A percentile compares a stretch with the other conserved stretches of the same genome.
These are phyloP conservation scores for Pythium periplocum DNA, from an alignment of 352 stramenopile genomes.

Conservation along the genomic window DNA sequence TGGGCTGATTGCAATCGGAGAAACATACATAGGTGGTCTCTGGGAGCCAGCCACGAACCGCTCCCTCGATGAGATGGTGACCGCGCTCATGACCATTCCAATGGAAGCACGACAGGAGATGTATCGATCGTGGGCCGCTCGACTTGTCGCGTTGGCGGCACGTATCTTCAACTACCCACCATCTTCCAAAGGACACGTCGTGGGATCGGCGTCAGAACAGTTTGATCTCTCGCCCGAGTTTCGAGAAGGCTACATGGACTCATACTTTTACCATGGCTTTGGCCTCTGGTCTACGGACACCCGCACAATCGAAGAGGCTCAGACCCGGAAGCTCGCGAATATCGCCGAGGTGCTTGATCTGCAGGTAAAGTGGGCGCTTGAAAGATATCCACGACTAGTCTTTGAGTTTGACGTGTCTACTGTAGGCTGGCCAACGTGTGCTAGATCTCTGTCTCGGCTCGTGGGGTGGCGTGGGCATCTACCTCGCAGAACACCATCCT, in stretches of 20 bases:
- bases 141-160: slow-evolving; percentile 62
- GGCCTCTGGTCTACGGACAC: slow-evolving; percentile 58
- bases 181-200: slow-evolving; percentile 60
- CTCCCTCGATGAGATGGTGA: slow-evolving; percentile 67
- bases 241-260: slow-evolving; percentile 67
- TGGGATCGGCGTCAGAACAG: slow-evolving; percentile 62
- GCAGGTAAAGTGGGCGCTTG: slow-evolving; percentile 22
- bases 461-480: slow-evolving; percentile 75
- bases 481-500: slow-evolving; percentile 50
- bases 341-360: slow-evolving; percentile 60
- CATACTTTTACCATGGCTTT: slow-evolving; percentile 73
- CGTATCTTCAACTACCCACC: slow-evolving; percentile 76
- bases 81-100: slow-evolving; percentile 70
- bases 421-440: slow-evolving; percentile 51
- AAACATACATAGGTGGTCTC: slow-evolving; percentile 75
- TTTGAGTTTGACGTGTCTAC: background rate
- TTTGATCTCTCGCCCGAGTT: slow-evolving; percentile 74
- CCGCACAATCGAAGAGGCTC: slow-evolving; percentile 49
- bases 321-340: slow-evolving; percentile 61
- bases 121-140: slow-evolving; percentile 82
- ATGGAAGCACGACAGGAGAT: slow-evolving; percentile 80
- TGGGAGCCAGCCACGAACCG: slow-evolving; percentile 51
- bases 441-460: slow-evolving; percentile 81
- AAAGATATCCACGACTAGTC: too few relatives aligned
- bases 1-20: slow-evolving; percentile 73